Base-by-base conservation (phyloP, 805 yeast genomes). In the Barnettozyma siamensis region DNA sequence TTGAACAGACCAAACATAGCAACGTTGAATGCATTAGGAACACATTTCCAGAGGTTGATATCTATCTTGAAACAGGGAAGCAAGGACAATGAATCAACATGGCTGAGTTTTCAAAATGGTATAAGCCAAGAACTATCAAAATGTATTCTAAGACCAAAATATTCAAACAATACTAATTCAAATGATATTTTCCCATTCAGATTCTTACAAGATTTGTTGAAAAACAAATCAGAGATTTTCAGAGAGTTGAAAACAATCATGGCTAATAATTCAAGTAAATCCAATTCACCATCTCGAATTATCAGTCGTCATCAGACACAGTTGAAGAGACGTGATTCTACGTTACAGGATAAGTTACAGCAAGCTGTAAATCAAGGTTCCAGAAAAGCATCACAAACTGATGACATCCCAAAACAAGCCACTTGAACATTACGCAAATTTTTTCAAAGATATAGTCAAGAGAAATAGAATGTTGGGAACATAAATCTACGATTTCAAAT, bases 21-120 rank as follows among this genome's bases (percentile, higher is more conserved):
- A 2, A 83, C 94, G 0, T 69, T 87, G 40, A 89, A 83, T 58
- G 88, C 89, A 2, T 61, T 87, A n/a, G 72, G 81, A 30, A 78
- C 88, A 2, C 95, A 87, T 60, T 74, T 87, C 57, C 71, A 73
- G 39, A 69, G 94, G 35, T 63, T 87, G 42, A 73, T 81, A 23
- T 61, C 72, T 19, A 73, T 76, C 26, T 60, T 79, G 57, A 54
- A 69, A 57, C 62, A 75, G 72, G 44, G 44, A 5, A 56, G 68
- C 57, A 48, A 73, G 56, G 58, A 64, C 53, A 50, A 57, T 46
- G 41, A 37, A 20, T 40, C 65, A 10, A 42, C 62, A 12, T 61
- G 67, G 0, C 56, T 60, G 0, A 66, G 66, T 23, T 71, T 75
- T 53, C 60, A 57, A 13, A 51, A 51, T 21, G 64, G 66, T n/a